These are phyloP conservation scores for Porogramme epimiltina DNA, from an alignment of 1,284 basidiomycete species.

Conservation along the genomic window DNA sequence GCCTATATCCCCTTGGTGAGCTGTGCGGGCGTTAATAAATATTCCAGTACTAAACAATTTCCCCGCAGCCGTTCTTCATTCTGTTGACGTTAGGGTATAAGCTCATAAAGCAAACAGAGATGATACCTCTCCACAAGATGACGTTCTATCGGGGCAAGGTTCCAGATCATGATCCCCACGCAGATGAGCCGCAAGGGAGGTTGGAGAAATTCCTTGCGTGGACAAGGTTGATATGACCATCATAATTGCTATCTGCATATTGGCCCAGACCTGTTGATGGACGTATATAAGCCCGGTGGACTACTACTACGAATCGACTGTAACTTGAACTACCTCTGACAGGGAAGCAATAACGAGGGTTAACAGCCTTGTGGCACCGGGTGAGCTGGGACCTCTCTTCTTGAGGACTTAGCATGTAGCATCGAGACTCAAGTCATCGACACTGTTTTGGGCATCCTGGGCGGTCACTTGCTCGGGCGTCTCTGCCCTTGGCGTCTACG, in stretches of 20 bases:
- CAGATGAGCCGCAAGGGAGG: slow-evolving; percentile 7
- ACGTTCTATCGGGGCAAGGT: slow-evolving; percentile 22
- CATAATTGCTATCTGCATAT: background rate
- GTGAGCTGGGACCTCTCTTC: too few relatives aligned
- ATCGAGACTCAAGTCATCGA: too few relatives aligned
- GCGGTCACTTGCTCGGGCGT: too few relatives aligned
- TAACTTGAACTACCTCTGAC: too few relatives aligned
- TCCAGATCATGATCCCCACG: slow-evolving; percentile 2
- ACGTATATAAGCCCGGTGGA: too few relatives aligned
- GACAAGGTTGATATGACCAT: slow-evolving; percentile 9
- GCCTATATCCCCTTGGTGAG: slow-evolving; percentile 31
- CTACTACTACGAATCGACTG: too few relatives aligned
- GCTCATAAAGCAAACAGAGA: slow-evolving; percentile 32
- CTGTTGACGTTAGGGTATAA: slow-evolving; percentile 34
- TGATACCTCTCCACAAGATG: slow-evolving; percentile 31
- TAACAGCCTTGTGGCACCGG: too few relatives aligned
- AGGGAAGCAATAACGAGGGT: too few relatives aligned
- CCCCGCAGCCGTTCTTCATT: slow-evolving; percentile 31
- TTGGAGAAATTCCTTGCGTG: slow-evolving; percentile 13
- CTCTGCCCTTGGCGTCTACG: background rate
- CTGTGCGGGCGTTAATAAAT: background rate
- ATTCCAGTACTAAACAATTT: background rate
- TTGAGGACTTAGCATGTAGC: too few relatives aligned
- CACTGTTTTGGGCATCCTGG: too few relatives aligned
- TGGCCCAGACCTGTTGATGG: too few relatives aligned